phyloP scores from a whole-genome alignment of 176 grass and related monocot genomes.

The Dactylis glomerata region DNA sequence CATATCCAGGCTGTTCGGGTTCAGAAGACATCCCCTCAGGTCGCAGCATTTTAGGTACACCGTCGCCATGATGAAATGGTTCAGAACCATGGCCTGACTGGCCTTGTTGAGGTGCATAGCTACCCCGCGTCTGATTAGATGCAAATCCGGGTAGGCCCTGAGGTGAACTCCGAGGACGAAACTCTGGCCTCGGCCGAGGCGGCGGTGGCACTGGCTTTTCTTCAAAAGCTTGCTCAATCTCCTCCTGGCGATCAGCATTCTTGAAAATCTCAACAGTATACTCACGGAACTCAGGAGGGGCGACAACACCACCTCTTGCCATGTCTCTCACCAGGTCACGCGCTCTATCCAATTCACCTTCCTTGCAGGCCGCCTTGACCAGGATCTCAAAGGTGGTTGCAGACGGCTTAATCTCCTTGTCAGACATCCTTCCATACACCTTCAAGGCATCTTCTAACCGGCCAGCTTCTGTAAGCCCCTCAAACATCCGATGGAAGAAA shows the following conservation, averaged over 20 bases:
- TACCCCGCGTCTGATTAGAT: constrained; percentile 14
- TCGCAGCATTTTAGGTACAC: not conserved
- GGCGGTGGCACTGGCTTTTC: constrained; percentile 30
- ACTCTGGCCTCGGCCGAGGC: constrained; percentile 28
- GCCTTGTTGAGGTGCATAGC: constrained; percentile 9
- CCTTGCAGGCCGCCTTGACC: constrained; percentile 43
- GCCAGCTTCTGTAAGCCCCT: constrained; percentile 50
- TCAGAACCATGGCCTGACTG: constrained; percentile 22
- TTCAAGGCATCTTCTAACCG: constrained; percentile 46
- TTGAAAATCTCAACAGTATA: constrained; percentile 39
- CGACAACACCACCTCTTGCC: constrained; percentile 39
- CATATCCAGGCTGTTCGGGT: not conserved
- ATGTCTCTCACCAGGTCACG: constrained; percentile 48
- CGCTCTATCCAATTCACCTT: constrained; percentile 38
- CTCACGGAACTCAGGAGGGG: constrained; percentile 33
- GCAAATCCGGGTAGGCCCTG: constrained; percentile 23
- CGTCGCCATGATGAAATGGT: constrained; percentile 5
- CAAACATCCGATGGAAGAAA: constrained; percentile 58
- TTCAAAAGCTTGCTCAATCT: constrained; percentile 50
- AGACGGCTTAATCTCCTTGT: constrained; percentile 50
- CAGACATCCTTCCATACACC: constrained; percentile 57
- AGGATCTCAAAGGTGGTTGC: constrained; percentile 48
- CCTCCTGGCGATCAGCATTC: constrained; percentile 39
- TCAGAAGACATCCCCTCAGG: not conserved
- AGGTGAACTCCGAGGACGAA: constrained; percentile 21